Percentiles rank a stretch among this genome's conserved stretches.
Conservation (phyloP, 2,329 filamentous ascomycete species). For the Cladosporium sp. region DNA sequence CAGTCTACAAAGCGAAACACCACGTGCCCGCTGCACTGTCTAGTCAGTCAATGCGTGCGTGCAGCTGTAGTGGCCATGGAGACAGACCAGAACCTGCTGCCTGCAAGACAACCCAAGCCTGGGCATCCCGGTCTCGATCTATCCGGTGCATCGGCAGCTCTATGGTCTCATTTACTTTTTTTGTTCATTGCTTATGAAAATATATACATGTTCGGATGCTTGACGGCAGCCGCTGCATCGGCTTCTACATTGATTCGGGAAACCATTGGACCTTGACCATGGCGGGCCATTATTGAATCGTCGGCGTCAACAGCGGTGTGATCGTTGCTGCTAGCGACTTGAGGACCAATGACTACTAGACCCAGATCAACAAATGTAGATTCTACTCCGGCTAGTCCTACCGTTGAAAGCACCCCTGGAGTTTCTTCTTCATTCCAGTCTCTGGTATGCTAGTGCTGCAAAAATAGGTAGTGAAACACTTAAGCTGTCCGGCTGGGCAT, state of each 20-base stretch:
- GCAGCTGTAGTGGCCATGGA: background rate
- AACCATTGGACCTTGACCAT: no score
- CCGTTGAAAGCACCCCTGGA: background rate
- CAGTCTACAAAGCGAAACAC: background rate
- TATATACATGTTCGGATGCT: background rate
- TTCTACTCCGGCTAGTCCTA: background rate
- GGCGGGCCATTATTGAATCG: no score
- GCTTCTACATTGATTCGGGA: background rate
- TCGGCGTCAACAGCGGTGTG: background rate
- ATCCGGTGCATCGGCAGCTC: background rate
- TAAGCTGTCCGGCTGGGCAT: background rate
- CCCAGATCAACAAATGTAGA: background rate
- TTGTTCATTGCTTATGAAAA: background rate
- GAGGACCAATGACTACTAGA: background rate
- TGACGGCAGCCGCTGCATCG: background rate
- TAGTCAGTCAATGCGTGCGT: background rate
- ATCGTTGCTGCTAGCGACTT: background rate
- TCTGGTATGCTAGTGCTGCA: background rate
- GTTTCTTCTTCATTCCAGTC: background rate
- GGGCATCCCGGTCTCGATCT: background rate
- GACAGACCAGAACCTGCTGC: background rate
- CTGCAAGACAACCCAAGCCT: background rate
- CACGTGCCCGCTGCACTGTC: background rate
- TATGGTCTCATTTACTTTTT: background rate
- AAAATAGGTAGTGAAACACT: background rate